Base-by-base conservation (phyloP, 108 stramenopile species). In the Schizochytrium sp. region DNA sequence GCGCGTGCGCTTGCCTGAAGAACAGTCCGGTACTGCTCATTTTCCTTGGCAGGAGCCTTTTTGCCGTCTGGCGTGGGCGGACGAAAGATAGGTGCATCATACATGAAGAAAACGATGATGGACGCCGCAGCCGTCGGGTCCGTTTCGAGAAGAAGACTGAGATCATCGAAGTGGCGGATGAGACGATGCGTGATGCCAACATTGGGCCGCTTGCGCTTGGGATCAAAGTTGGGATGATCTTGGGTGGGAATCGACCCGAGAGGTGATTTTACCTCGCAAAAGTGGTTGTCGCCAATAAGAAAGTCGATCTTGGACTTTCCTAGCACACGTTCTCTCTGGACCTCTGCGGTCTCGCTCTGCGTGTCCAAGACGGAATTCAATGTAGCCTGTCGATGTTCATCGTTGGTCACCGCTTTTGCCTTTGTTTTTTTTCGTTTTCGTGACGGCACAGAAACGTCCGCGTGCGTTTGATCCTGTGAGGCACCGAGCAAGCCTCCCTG, bases 291-390 rank as follows among this genome's bases (percentile, higher is more conserved):
- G 23, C 41, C 58, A 25, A 87, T 43, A 4, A 28, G 58, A 87
- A 87, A 87, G 58, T 87, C 87, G 5, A 87, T 57, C 57, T 87
- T 87, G 12, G 87, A 87, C 18, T 58, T 43, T 5, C 87, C 87
- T 5, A 87, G 57, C 28, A 87, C 25, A 25, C 25, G 57, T 28
- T 87, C 87, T 6, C 57, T 19, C 87, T 58, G 57, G 23, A 87
- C 87, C 29, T 23, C 18, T 57, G 57, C 44, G 34, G 34, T 34
- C 34, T 34, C 34, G 0, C 34, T 34, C 34, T 34, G 34, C 34
- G 34, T 34, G 1, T 34, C 34, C 34, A 2, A 34, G 34, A 2
- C 34, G 2, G 34, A 34, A 34, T 34, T 34, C 2, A 34, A 34
- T 34, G 34, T 34, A 34, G 34, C 34, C 34, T 34, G 34, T 34